Evolutionary conservation across 305 asterid species (phyloP), one percentile per base, ranked within the genome.

Genomic region (Solanum hybrid): DNA sequence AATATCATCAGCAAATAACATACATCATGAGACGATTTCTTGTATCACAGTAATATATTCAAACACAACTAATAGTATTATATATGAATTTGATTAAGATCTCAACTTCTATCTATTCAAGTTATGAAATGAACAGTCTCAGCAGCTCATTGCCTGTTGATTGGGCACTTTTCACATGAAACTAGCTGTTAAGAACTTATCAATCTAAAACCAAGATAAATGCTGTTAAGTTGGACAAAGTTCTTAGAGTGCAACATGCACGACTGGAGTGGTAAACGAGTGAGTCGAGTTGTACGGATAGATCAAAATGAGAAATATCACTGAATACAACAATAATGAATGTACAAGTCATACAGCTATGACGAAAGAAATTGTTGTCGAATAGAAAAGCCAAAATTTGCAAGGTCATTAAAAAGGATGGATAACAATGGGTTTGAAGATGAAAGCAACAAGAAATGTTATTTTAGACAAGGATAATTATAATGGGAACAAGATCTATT

Each of bases 211-310:
- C 67, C 69, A 57, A 57, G 69, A 57, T 57, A 57, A 42, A 6
- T 57, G 69, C 0, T 57, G 69, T 57, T 0, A 57, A 18, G 69
- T 57, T 16, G 69, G 69, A 18, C 69, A 57, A 57, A 18, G 0
- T 6, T 57, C 69, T 18, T 1, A 18, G n/a, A 18, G 69, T 16
- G 4, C 10, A 6, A 51, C 67, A 51, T 16, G n/a, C 10, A 51
- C n/a, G 9, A 51, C 9, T 6, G 0, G 64, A 51, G 67, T 51
- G n/a, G 0, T 10, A 57, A 57, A 57, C 4, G 67, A 0, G n/a
- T 57, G 67, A 6, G 10, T 57, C n/a, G 4, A 18, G 69, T 57
- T 57, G 69, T 57, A 57, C 3, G 69, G 0, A 57, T 57, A 0
- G 24, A 18, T 57, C 69, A 57, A 57, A 16, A 51, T 51, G 69